Percentiles rank a stretch among this genome's conserved stretches.
These are phyloP conservation scores for Botrytis squamosa DNA, from an alignment of 2,329 filamentous ascomycete species.

Conservation along the genomic window DNA sequence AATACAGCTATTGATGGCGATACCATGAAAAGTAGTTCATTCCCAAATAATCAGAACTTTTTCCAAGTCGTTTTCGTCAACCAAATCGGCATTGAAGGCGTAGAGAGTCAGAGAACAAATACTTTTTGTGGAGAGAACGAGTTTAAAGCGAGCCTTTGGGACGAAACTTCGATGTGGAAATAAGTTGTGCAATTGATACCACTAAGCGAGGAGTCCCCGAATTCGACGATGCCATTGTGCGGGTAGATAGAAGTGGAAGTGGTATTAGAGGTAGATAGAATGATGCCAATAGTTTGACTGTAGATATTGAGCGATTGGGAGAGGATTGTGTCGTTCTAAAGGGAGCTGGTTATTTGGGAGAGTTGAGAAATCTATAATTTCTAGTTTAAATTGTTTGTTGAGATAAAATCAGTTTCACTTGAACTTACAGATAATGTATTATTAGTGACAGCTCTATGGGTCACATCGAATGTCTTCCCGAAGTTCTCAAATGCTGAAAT, in stretches of 20 bases:
- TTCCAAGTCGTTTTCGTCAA: not conserved
- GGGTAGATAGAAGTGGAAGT: not conserved
- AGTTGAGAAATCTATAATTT: not conserved
- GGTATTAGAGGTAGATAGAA: not conserved
- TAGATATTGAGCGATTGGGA: not conserved
- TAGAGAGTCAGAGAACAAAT: conserved; percentile 10
- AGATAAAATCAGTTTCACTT: conserved; percentile 7
- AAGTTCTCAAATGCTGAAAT: not conserved
- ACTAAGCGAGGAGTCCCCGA: not conserved
- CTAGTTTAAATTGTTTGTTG: not conserved
- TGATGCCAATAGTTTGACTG: not conserved
- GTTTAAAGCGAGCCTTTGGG: conserved; percentile 19
- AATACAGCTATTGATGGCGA: conserved; percentile 21
- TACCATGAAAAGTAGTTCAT: conserved; percentile 18
- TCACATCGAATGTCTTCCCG: conserved; percentile 10
- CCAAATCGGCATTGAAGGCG: not conserved
- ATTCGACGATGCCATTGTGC: conserved; percentile 18
- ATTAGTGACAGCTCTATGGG: conserved; percentile 14
- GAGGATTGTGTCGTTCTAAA: conserved; percentile 19
- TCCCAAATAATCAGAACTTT: not conserved
- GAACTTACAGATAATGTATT: conserved; percentile 15
- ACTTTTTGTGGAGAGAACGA: conserved; percentile 3
- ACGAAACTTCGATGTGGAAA: conserved; percentile 13
- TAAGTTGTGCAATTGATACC: conserved; percentile 17
- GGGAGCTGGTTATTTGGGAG: conserved; percentile 9